phyloP scores from a whole-genome alignment of 345 rosid genomes.

The Corchorus capsularis region DNA sequence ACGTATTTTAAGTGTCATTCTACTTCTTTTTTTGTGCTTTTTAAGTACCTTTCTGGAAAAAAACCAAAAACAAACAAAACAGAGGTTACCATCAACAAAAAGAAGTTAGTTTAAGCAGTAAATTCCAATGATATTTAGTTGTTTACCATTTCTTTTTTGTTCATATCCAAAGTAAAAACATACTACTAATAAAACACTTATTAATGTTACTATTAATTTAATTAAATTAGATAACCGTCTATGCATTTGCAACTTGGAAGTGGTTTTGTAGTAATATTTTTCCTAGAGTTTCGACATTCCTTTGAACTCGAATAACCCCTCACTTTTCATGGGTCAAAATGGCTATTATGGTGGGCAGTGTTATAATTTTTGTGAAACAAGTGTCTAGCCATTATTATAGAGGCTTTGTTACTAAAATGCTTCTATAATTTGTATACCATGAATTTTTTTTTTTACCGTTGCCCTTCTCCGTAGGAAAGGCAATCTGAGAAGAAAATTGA shows the following conservation, averaged over 20 bases:
- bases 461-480: conserved; percentile 14
- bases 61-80: not conserved
- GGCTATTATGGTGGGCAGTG: too few relatives aligned
- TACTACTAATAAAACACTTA: too few relatives aligned
- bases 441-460: not conserved
- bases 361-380: not conserved
- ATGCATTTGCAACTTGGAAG: not conserved
- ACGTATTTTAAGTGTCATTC: too few relatives aligned
- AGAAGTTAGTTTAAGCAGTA: not conserved
- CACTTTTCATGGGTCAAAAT: not conserved
- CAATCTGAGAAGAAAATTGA: not conserved
- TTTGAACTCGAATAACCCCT: not conserved
- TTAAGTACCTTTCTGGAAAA: too few relatives aligned
- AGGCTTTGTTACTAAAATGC: too few relatives aligned
- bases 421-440: not conserved
- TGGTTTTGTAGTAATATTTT: not conserved
- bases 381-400: not conserved
- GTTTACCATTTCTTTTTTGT: not conserved
- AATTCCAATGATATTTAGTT: not conserved
- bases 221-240: too few relatives aligned
- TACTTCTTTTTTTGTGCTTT: too few relatives aligned
- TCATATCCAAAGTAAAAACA: too few relatives aligned
- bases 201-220: too few relatives aligned
- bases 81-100: too few relatives aligned
- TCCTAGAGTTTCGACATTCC: not conserved